phyloP scores from a whole-genome alignment of 805 yeast species.

The Myxozyma sirexii region DNA sequence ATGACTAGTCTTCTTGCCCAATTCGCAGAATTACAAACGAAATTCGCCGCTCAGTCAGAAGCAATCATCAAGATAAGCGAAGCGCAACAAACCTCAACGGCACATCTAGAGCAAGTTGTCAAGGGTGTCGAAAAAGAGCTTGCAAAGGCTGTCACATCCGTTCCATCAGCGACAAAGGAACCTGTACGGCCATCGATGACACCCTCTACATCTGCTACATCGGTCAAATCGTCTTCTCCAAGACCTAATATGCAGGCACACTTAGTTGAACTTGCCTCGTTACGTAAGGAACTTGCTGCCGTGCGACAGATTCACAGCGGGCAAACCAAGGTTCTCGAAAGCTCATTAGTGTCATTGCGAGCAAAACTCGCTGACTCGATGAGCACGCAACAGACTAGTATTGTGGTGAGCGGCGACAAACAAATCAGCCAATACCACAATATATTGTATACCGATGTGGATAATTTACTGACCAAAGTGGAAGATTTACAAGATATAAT shows the following conservation, averaged over 20 bases:
- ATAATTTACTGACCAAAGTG: conserved; percentile 69
- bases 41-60: conserved; percentile 36
- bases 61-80: conserved; percentile 34
- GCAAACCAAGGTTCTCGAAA: conserved; percentile 49
- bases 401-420: conserved; percentile 37
- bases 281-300: conserved; percentile 62
- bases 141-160: neutral
- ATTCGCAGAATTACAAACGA: conserved; percentile 37
- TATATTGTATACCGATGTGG: conserved; percentile 76
- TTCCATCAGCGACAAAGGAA: neutral
- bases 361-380: conserved; percentile 46
- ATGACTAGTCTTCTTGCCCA: conserved; percentile 33
- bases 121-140: neutral
- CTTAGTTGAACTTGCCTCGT: conserved; percentile 46
- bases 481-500: conserved; percentile 92
- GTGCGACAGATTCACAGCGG: conserved; percentile 58
- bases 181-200: conserved; percentile 3
- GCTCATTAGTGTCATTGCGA: conserved; percentile 50
- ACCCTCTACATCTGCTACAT: conserved; percentile 7
- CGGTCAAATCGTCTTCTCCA: conserved; percentile 1
- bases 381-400: conserved; percentile 21
- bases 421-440: conserved; percentile 78
- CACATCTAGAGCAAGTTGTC: conserved; percentile 15
- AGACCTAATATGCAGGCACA: conserved; percentile 3
- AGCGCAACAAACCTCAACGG: conserved; percentile 17